Percentiles rank a stretch among this genome's conserved stretches.
Evolutionary conservation across 306 rosid species (phyloP).

Genomic region (Urtica urens): DNA sequence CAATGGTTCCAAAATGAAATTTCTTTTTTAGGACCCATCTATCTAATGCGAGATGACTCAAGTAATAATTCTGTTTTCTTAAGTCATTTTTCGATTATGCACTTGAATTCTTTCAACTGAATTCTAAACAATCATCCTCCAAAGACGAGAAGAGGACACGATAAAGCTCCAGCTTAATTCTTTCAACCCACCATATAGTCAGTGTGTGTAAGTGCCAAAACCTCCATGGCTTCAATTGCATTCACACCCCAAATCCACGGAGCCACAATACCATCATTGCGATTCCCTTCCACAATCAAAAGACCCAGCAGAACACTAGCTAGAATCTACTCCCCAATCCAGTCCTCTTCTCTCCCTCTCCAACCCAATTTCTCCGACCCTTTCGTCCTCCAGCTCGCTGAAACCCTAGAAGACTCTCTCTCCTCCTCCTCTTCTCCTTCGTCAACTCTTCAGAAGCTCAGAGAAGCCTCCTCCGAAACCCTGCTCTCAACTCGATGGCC

Average conservation of each 20-base stretch:
- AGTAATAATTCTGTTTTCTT: no score
- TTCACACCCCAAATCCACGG: constrained; percentile 30
- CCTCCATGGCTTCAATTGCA: constrained; percentile 47
- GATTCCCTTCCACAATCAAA: constrained; percentile 1
- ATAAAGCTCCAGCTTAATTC: no score
- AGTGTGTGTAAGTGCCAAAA: no score
- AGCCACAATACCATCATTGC: constrained; percentile 16
- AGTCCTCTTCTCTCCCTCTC: constrained; percentile 19
- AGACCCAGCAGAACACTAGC: constrained; percentile 19
- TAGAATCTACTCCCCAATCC: constrained; percentile 21
- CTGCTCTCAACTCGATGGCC: constrained; percentile 92
- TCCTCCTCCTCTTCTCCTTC: constrained; percentile 27
- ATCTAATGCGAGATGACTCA: no score
- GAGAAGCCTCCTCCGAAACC: constrained; percentile 43
- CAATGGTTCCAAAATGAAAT: no score
- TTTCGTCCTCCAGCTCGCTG: constrained; percentile 78
- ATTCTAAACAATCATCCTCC: no score
- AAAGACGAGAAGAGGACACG: no score
- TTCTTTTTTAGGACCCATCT: no score
- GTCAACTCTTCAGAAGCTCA: constrained; percentile 51
- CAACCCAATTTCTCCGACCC: constrained; percentile 50
- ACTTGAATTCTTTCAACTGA: no score
- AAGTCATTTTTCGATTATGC: no score
- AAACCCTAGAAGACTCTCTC: constrained; percentile 67
- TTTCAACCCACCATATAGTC: no score